Evolutionary conservation across 108 stramenopile genomes (phyloP).

Genomic region (Schizochytrium sp.): DNA sequence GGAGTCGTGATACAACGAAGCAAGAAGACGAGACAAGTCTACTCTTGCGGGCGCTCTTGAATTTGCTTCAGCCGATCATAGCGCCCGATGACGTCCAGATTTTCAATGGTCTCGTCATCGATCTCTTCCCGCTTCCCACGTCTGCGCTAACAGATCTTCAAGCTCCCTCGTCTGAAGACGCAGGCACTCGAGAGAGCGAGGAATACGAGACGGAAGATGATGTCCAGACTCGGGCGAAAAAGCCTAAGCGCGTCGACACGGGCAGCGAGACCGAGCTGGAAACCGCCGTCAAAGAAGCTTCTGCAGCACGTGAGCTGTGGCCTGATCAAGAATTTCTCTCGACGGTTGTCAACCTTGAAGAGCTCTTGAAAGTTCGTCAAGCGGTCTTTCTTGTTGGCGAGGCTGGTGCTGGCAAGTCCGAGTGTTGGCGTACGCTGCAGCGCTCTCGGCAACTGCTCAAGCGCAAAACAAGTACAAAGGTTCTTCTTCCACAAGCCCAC

Average conservation of each 20-base stretch:
- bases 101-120: slow-evolving; percentile 54
- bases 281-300: slow-evolving; percentile 20
- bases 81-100: slow-evolving; percentile 56
- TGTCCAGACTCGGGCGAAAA: too few relatives aligned
- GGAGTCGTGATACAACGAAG: slow-evolving; percentile 40
- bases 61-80: slow-evolving; percentile 64
- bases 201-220: too few relatives aligned
- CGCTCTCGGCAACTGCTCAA: slow-evolving; percentile 27
- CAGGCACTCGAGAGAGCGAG: too few relatives aligned
- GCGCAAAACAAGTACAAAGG: slow-evolving; percentile 46
- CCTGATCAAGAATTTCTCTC: slow-evolving; percentile 32
- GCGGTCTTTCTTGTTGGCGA: slow-evolving; percentile 64
- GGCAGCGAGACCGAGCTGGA: slow-evolving; percentile 39
- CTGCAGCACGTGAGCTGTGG: neutral
- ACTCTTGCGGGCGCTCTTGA: slow-evolving; percentile 60
- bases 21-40: slow-evolving; percentile 40
- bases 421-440: slow-evolving; percentile 65
- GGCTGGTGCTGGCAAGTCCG: slow-evolving; percentile 62
- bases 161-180: too few relatives aligned
- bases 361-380: slow-evolving; percentile 57
- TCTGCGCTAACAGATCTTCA: too few relatives aligned
- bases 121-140: slow-evolving; percentile 43
- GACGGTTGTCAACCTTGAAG: slow-evolving; percentile 59
- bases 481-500: slow-evolving; percentile 70
- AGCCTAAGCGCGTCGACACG: slow-evolving; percentile 30